Percentiles rank a stretch among this genome's conserved stretches.
Evolutionary conservation across 495 filamentous ascomycete species (phyloP).

Genomic region (Xylaria scruposa): DNA sequence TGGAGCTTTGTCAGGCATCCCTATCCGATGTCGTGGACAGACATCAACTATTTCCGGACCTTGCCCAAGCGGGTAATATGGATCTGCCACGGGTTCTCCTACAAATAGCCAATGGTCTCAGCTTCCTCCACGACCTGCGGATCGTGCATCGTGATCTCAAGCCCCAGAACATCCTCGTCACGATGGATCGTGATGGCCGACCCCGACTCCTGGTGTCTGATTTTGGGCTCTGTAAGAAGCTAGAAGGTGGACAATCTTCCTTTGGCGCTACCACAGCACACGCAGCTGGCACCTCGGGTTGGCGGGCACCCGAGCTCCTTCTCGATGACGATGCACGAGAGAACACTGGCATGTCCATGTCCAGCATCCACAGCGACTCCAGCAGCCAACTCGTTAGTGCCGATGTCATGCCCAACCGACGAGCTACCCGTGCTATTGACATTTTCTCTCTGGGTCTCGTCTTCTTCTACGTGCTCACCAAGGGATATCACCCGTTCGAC

Average conservation of each 20-base stretch:
- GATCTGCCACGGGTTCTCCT: slow-evolving; percentile 72
- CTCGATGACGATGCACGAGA: slow-evolving; percentile 70
- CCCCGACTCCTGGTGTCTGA: slow-evolving; percentile 91
- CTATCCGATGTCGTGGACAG: slow-evolving; percentile 86
- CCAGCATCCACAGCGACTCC: slow-evolving; percentile 54
- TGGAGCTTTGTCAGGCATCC: slow-evolving; percentile 95
- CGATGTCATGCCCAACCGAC: slow-evolving; percentile 65
- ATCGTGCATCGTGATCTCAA: slow-evolving; percentile 98
- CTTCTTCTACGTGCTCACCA: slow-evolving; percentile 93
- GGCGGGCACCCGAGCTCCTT: slow-evolving; percentile 94
- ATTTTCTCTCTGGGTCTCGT: slow-evolving; percentile 96
- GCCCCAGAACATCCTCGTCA: slow-evolving; percentile 93
- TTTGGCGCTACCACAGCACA: slow-evolving; percentile 94
- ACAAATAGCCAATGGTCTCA: slow-evolving; percentile 85
- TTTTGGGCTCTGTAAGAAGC: slow-evolving; percentile 96
- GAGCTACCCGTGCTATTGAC: slow-evolving; percentile 93
- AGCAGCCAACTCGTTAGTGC: slow-evolving; percentile 47
- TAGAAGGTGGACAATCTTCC: slow-evolving; percentile 94
- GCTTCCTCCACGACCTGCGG: slow-evolving; percentile 86
- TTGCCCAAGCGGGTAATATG: slow-evolving; percentile 59
- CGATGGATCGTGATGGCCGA: slow-evolving; percentile 62
- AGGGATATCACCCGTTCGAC: slow-evolving; percentile 92
- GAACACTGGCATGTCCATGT: slow-evolving; percentile 40
- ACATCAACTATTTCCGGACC: slow-evolving; percentile 53
- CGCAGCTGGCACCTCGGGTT: slow-evolving; percentile 91